phyloP scores from a whole-genome alignment of 2,329 filamentous ascomycete genomes.

The Fusarium pseudoanthophilum region DNA sequence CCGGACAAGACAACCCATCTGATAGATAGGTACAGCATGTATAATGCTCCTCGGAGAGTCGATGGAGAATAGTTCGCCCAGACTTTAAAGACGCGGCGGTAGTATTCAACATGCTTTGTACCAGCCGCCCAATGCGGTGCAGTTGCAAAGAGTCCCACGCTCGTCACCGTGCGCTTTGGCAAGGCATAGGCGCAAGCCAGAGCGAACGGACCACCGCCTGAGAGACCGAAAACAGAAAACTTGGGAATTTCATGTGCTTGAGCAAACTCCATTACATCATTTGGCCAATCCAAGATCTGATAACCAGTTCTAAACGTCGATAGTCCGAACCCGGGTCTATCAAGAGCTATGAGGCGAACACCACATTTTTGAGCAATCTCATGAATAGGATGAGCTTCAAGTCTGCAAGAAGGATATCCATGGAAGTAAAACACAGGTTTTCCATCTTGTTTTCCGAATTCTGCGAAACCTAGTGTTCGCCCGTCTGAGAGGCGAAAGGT shows the following conservation, averaged over 20 bases:
- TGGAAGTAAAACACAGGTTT: slow-evolving; percentile 55
- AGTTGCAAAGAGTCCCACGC: slow-evolving; percentile 52
- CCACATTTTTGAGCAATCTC: slow-evolving; percentile 39
- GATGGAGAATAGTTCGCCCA: slow-evolving; percentile 41
- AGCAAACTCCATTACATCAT: slow-evolving; percentile 49
- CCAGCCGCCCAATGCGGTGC: slow-evolving; percentile 51
- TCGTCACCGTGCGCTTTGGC: slow-evolving; percentile 46
- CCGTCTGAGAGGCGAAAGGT: slow-evolving; percentile 53
- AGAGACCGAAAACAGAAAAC: slow-evolving; percentile 50
- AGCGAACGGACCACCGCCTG: slow-evolving; percentile 52
- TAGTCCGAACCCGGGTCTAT: slow-evolving; percentile 56
- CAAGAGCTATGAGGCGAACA: slow-evolving; percentile 52
- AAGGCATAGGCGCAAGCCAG: slow-evolving; percentile 49
- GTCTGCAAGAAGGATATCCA: slow-evolving; percentile 54
- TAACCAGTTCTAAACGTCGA: slow-evolving; percentile 50
- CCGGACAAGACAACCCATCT: slow-evolving; percentile 23
- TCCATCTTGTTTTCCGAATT: slow-evolving; percentile 50
- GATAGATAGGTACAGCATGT: not conserved
- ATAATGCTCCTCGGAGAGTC: slow-evolving; percentile 29
- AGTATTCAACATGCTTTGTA: slow-evolving; percentile 42
- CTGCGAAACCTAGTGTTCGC: slow-evolving; percentile 54
- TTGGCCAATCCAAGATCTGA: slow-evolving; percentile 48
- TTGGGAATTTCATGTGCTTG: slow-evolving; percentile 34
- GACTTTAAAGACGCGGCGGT: slow-evolving; percentile 31
- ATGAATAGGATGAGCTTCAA: slow-evolving; percentile 49